Percentiles rank a stretch among this genome's conserved stretches.
Evolutionary conservation across 441 rosid species (phyloP).

Genomic region (Flueggea neowawraea): DNA sequence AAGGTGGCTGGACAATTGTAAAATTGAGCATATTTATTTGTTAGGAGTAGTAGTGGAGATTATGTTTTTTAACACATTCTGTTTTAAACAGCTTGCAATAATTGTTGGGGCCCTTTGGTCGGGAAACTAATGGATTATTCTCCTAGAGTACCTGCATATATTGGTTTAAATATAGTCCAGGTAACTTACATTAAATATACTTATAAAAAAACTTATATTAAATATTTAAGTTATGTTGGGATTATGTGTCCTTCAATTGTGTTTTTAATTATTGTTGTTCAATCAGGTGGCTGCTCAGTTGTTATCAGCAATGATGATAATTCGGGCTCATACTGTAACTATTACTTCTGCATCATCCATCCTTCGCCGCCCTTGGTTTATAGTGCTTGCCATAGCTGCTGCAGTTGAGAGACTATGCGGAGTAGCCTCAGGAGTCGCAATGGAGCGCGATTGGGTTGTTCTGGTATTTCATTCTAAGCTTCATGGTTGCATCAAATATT

Average conservation of each 20-base stretch:
- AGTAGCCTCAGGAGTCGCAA: constrained; percentile 79
- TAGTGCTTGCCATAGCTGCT: constrained; percentile 60
- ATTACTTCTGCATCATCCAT: constrained; percentile 49
- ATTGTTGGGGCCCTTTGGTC: constrained; percentile 87
- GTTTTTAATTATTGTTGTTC: constrained; percentile 15
- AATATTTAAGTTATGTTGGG: constrained; percentile 1
- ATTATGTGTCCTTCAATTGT: not conserved
- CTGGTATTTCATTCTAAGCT: constrained; percentile 44
- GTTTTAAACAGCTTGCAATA: constrained; percentile 47
- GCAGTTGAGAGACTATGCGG: constrained; percentile 85
- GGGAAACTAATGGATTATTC: constrained; percentile 87
- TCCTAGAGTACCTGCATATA: constrained; percentile 85
- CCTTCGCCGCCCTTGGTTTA: constrained; percentile 84
- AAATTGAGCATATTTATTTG: not conserved
- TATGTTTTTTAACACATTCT: constrained; percentile 7
- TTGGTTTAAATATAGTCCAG: constrained; percentile 72
- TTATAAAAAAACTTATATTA: not conserved
- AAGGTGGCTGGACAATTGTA: constrained; percentile 38
- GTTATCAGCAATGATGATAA: constrained; percentile 80
- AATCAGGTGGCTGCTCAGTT: constrained; percentile 83
- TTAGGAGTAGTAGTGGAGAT: not conserved
- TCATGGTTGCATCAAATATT: constrained; percentile 7
- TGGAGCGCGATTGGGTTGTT: constrained; percentile 97
- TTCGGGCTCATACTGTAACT: constrained; percentile 60
- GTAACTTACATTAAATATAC: constrained; percentile 20